These are phyloP conservation scores for Gliomastix tumulicola DNA, from an alignment of 2,329 filamentous ascomycete species.

Conservation along the genomic window DNA sequence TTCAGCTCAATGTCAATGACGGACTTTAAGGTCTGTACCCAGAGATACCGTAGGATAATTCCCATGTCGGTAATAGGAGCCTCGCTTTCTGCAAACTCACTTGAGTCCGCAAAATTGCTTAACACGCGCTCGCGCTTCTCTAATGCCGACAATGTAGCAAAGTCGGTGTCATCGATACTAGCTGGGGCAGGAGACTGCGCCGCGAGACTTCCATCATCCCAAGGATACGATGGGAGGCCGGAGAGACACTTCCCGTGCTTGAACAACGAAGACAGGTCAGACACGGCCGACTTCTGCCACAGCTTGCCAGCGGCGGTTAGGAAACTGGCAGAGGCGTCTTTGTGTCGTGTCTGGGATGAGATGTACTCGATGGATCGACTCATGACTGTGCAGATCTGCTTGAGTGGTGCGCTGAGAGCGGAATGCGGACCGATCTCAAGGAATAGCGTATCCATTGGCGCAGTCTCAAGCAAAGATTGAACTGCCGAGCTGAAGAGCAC, in stretches of 20 bases:
- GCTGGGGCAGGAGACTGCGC: too few species aligned
- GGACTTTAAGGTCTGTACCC: constrained; percentile 1
- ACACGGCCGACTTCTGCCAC: background rate
- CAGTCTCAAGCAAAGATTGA: too few species aligned
- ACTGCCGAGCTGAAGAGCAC: constrained; percentile 7
- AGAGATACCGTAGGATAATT: constrained; percentile 6
- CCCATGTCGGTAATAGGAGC: constrained; percentile 2
- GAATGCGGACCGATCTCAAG: constrained; percentile 9
- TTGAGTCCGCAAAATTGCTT: background rate
- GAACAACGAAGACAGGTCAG: background rate
- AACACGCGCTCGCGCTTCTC: background rate
- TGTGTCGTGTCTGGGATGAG: background rate
- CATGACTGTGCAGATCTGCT: constrained; percentile 8
- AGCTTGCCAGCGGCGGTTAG: background rate
- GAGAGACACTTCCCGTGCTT: background rate
- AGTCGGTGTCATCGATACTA: background rate
- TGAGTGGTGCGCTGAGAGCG: constrained; percentile 5
- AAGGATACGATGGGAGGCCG: background rate
- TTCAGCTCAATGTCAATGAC: constrained; percentile 1
- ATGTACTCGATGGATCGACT: too few species aligned
- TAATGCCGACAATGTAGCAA: background rate
- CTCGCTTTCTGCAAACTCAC: background rate
- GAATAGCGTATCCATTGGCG: constrained; percentile 1
- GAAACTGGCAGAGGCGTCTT: background rate
- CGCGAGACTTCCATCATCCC: background rate